Base-by-base conservation (phyloP, 805 yeast species). In the Wickerhamomyces silvicola region DNA sequence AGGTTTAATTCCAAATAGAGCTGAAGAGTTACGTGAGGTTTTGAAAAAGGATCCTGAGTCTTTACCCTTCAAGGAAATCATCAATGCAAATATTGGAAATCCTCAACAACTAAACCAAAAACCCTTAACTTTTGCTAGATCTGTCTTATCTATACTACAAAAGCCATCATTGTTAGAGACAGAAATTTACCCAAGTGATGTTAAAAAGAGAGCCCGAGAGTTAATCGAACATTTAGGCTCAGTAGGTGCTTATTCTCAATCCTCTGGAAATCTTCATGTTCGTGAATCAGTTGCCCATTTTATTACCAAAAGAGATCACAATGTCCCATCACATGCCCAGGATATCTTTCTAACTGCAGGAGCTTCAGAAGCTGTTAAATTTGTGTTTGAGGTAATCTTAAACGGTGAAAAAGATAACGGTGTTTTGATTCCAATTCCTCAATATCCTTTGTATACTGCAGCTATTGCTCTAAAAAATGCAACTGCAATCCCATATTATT, bases 381-480 rank as follows among this genome's bases (percentile, higher is more conserved):
- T 81, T 46, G 62, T 92, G 37, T 62, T 92, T 33, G 78, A 79
- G 31, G 68, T 88, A 18, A 59, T 92, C 13, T 70, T 92, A 5
- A 57, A 67, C 23, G 85, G 86, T 24, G 71, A 70, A 25, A 59
- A 74, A 36, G 38, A 38, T 19, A 70, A 92, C 3, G 94, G 94
- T 30, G 72, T 83, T 66, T 52, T 94, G 59, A 87, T 92, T 43
- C 99, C 99, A 20, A 90, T 92, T 45, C 99, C 99, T 10, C 98
- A 92, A 63, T 92, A 92, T 56, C 99, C 99, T 4, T 70, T 92
- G 38, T 92, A 92, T 63, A 86, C 97, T 4, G 98, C 98, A n/a
- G 70, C 95, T 4, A 68, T 92, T 46, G 81, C 96, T 3, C 66
- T 94, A 50, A 82, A 82, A 52, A 75, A 82, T 48, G 76, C 95